phyloP scores from a whole-genome alignment of 2,329 filamentous ascomycete species.

The Alternaria viburni region DNA sequence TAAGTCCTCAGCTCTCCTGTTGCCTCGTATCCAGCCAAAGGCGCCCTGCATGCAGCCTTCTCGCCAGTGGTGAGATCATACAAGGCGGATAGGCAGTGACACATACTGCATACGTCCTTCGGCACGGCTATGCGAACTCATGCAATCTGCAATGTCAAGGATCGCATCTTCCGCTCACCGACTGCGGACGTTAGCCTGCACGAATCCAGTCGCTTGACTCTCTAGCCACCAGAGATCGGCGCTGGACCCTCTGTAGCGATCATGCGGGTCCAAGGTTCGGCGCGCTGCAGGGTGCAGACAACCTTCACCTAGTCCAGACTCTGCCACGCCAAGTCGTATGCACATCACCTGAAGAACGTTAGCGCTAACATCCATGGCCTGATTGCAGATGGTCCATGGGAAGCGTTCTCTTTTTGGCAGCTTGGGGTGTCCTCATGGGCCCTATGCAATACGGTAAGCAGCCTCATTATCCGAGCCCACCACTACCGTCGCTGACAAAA shows the following conservation, averaged over 20 bases:
- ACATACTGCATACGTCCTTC: slow-evolving; percentile 32
- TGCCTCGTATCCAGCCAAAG: slow-evolving; percentile 18
- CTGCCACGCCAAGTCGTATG: slow-evolving; percentile 28
- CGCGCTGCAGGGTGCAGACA: slow-evolving; percentile 44
- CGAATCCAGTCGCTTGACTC: slow-evolving; percentile 40
- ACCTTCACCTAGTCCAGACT: slow-evolving; percentile 39
- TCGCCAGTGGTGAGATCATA: slow-evolving; percentile 17
- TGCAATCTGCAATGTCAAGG: slow-evolving; percentile 31
- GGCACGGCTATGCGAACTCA: slow-evolving; percentile 41
- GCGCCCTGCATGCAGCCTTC: slow-evolving; percentile 27
- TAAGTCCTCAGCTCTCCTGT: slow-evolving; percentile 64
- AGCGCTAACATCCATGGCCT: slow-evolving; percentile 46
- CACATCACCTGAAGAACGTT: slow-evolving; percentile 32
- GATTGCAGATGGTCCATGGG: slow-evolving; percentile 87
- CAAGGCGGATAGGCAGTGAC: slow-evolving; percentile 34
- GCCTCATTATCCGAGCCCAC: slow-evolving; percentile 20
- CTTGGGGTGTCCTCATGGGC: slow-evolving; percentile 95
- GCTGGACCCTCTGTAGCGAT: slow-evolving; percentile 45
- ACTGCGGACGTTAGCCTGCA: slow-evolving; percentile 19
- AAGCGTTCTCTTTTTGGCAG: slow-evolving; percentile 85
- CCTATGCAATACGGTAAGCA: slow-evolving; percentile 72
- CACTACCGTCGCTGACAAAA: slow-evolving; percentile 23
- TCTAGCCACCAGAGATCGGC: slow-evolving; percentile 47
- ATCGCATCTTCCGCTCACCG: slow-evolving; percentile 15
- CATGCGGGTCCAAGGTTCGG: slow-evolving; percentile 51